These are phyloP conservation scores for Quercus cerris DNA, from an alignment of 306 rosid species.

Conservation along the genomic window DNA sequence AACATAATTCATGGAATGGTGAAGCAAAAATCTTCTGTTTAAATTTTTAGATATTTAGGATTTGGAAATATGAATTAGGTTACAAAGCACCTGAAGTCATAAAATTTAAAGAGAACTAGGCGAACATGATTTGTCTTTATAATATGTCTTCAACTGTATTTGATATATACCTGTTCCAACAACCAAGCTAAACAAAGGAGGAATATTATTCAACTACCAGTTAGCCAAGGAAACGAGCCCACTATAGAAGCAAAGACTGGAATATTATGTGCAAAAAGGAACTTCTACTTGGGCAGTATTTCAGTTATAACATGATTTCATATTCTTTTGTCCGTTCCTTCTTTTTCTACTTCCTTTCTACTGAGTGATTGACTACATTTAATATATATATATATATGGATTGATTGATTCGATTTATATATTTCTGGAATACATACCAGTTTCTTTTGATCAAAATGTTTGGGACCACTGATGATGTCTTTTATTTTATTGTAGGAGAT, in stretches of 20 bases:
- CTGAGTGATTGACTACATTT: too few relatives aligned
- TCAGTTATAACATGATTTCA: not conserved
- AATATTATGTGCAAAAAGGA: too few relatives aligned
- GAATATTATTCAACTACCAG: too few relatives aligned
- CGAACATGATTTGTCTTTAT: not conserved
- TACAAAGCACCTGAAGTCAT: not conserved
- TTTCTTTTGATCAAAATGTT: not conserved
- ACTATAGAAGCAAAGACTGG: too few relatives aligned
- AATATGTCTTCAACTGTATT: not conserved
- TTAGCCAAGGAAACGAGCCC: too few relatives aligned
- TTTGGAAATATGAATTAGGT: not conserved
- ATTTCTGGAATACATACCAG: not conserved
- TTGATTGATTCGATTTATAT: not conserved
- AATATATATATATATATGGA: too few relatives aligned
- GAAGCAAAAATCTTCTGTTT: not conserved
- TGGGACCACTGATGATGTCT: conserved; percentile 5
- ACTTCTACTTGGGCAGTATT: not conserved
- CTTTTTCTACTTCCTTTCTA: not conserved
- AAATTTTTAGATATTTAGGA: not conserved
- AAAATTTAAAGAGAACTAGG: not conserved
- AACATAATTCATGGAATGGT: not conserved
- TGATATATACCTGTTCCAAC: not conserved
- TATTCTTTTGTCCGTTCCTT: not conserved
- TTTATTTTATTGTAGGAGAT: conserved; percentile 54
- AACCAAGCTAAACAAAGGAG: not conserved